Percentiles rank a stretch among this genome's conserved stretches.
These are phyloP conservation scores for Mycena pura DNA, from an alignment of 768 basidiomycete genomes.

Conservation along the genomic window DNA sequence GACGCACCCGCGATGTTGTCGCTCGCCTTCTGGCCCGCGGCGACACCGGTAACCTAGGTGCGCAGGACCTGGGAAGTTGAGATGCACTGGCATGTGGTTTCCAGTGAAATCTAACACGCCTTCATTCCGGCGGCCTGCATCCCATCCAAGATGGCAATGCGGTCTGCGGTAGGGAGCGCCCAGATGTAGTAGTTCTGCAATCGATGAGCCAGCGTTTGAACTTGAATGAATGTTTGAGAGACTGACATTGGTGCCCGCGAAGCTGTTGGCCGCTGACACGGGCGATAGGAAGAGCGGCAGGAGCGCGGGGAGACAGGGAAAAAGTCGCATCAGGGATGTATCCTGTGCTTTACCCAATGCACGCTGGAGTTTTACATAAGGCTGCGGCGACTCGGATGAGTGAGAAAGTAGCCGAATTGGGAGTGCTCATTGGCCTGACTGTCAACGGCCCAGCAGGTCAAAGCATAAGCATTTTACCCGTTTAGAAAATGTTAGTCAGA, in stretches of 20 bases:
- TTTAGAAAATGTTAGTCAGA: no score
- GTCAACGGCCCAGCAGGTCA: no score
- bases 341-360: no score
- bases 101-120: constrained; percentile 5
- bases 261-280: constrained; percentile 23
- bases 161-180: constrained; percentile 29
- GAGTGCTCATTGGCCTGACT: no score
- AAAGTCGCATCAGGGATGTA: constrained; percentile 21
- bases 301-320: not conserved
- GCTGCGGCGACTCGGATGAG: no score
- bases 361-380: no score
- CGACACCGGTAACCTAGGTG: constrained; percentile 38
- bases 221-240: no score
- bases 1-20: constrained; percentile 27
- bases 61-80: constrained; percentile 27
- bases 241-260: constrained; percentile 22
- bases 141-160: constrained; percentile 28
- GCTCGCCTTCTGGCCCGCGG: constrained; percentile 33
- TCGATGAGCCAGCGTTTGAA: not conserved
- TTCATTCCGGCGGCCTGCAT: constrained; percentile 38
- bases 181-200: constrained; percentile 32
- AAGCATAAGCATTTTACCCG: no score
- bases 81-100: not conserved
- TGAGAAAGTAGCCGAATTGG: no score
- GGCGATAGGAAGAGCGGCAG: not conserved